Evolutionary conservation across 2,329 filamentous ascomycete species (phyloP), one percentile per base, ranked within the genome.

Genomic region (Periconia sp.): DNA sequence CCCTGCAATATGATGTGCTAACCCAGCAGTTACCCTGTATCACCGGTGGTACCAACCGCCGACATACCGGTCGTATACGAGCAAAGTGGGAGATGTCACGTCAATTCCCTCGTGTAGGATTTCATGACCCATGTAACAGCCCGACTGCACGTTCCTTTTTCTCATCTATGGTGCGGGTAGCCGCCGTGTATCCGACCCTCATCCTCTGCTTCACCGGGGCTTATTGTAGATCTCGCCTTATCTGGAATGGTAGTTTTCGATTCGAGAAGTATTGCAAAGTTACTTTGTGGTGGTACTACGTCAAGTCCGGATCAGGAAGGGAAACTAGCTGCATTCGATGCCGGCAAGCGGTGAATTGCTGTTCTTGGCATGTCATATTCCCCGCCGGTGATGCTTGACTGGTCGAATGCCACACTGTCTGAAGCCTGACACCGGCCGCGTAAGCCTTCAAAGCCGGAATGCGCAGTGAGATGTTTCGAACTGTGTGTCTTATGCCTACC

Each of bases 361-460:
- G 38, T n/a, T n/a, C 17, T 32, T 32, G 11, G 13, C 11, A 4
- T 16, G 30, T 11, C 17, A 32, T 32, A 16, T 32, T 16, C 11
- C 13, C 7, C 30, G 18, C 5, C n/a, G n/a, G n/a, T n/a, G n/a
- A n/a, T n/a, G n/a, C 21, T 26, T 36, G 13, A 39, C 17, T 46
- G 31, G 39, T 30, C 13, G 15, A 25, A 19, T 33, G 21, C 16
- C 22, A 12, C 33, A 37, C 30, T n/a, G 25, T 34, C 29, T 28
- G 30, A 35, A 19, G 40, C 23, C 15, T 40, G 21, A 36, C 18
- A 37, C 25, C 41, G 44, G 51, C 57, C 61, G 61, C 59, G 61
- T 66, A 54, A 65, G 60, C 64, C 42, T 43, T 29, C 50, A 26
- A 55, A 48, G 44, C 42, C 57, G 54, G 46, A 46, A 40, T 32